phyloP scores from a whole-genome alignment of 177 flowering plant species.

The Tripterygium wilfordii region DNA sequence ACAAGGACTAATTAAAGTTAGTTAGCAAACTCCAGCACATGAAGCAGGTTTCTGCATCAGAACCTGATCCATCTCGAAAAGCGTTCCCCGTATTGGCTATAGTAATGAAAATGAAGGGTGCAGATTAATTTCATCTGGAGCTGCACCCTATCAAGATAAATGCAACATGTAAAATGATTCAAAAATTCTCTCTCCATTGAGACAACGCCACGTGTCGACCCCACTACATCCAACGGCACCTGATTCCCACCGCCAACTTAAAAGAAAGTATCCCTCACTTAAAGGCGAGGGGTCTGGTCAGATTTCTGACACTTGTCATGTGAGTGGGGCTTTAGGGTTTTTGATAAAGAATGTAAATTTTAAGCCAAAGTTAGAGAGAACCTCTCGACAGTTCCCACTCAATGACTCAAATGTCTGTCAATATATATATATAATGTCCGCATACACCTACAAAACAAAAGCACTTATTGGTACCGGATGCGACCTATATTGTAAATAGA shows the following conservation, averaged over 20 bases:
- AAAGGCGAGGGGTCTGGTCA: constrained; percentile 26
- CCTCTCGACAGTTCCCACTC: background rate
- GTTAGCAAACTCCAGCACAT: constrained; percentile 12
- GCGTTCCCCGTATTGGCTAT: constrained; percentile 19
- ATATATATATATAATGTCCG: background rate
- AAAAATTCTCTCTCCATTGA: background rate
- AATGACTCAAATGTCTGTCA: too few species aligned
- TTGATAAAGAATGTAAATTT: too few species aligned
- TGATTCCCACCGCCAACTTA: constrained; percentile 15
- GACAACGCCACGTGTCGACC: constrained; percentile 8
- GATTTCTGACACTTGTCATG: constrained; percentile 64
- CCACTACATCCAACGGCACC: constrained; percentile 5
- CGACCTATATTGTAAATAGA: too few species aligned
- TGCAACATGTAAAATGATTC: background rate
- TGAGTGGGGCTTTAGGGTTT: too few species aligned
- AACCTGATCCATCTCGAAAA: constrained; percentile 37
- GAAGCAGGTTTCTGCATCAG: constrained; percentile 14
- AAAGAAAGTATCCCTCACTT: background rate
- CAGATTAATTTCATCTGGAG: background rate
- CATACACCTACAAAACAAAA: constrained; percentile 16
- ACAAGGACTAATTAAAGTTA: background rate
- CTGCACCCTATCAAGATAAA: constrained; percentile 1
- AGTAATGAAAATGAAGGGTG: background rate
- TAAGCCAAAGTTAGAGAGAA: constrained; percentile 15
- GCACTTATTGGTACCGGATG: constrained; percentile 20